These are phyloP conservation scores for Xylaria arbuscula DNA, from an alignment of 2,329 filamentous ascomycete species.

Conservation along the genomic window DNA sequence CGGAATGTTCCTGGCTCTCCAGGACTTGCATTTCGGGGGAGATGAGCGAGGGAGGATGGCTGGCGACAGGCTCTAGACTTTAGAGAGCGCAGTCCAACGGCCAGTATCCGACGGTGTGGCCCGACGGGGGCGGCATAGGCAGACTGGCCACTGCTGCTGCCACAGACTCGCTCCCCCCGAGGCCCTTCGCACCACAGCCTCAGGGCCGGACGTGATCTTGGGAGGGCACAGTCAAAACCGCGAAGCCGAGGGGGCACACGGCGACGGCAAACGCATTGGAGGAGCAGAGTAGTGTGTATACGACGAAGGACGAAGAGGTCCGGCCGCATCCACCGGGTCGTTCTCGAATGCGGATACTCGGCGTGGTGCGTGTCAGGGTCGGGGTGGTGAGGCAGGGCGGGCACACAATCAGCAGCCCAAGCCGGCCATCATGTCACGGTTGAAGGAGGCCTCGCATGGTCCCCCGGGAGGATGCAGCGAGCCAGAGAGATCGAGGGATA, in stretches of 20 bases:
- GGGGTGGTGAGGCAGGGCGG: neutral
- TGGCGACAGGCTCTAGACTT: neutral
- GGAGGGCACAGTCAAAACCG: neutral
- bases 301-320: neutral
- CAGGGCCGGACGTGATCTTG: neutral
- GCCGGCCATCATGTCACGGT: neutral
- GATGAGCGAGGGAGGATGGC: neutral
- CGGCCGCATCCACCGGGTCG: neutral
- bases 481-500: neutral
- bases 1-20: neutral
- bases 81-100: neutral
- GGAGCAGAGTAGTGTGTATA: neutral
- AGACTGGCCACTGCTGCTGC: neutral
- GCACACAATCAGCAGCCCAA: neutral
- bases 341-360: neutral
- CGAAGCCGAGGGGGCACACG: neutral
- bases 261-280: neutral
- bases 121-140: neutral
- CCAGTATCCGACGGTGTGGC: neutral
- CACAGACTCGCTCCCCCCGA: no score
- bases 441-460: neutral
- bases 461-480: neutral
- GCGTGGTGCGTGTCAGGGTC: neutral
- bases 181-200: neutral
- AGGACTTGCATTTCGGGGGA: constrained; percentile 22